Base-by-base conservation (phyloP, 2,329 filamentous ascomycete species). In the Aureobasidium zeae region DNA sequence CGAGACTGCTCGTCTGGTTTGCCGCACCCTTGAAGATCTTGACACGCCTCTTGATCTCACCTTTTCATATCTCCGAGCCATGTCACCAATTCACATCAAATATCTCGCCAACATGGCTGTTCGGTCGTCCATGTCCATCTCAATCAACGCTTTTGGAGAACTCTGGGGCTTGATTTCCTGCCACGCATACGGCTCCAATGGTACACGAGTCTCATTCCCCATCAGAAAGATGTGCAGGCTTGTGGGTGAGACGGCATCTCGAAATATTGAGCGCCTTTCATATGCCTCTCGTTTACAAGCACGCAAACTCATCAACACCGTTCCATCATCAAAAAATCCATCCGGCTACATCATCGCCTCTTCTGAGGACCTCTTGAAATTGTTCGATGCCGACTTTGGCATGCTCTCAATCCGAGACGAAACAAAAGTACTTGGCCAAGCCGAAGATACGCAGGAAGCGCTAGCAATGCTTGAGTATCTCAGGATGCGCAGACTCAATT, bases 51-150 rank as follows among this genome's bases (percentile, higher is more conserved):
- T 94, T 3, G 86, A 94, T 58, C 78, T 94, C 60, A 91, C 83
- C 1, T 83, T 91, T 55, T 75, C 82, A 0, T 91, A 93, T 56
- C 72, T 94, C 2, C 77, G 87, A 43, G 86, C 88, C 49, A 94
- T 94, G 77, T 93, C 86, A 1, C 86, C 87, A 0, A 88, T 94
- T 30, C 86, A 91, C 56, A 62, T 94, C 44, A 93, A 93, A 56
- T 94, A 94, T 53, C 69, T 94, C 3, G 73, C 68, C 5, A 87
- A 94, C 57, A 94, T 94, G 87, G 81, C 80, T 6, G 86, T 94
- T 0, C 78, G 86, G n/a, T 86, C 86, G 0, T 94, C 86, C 51
- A 94, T 94, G 86, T 94, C 86, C 0, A 87, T 94, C 48, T 93
- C 86, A 1, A 84, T 94, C 56, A 91, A 86, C 51, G 84, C 84